These are phyloP conservation scores for Lumnitzera racemosa DNA, from an alignment of 345 rosid genomes.

Conservation along the genomic window DNA sequence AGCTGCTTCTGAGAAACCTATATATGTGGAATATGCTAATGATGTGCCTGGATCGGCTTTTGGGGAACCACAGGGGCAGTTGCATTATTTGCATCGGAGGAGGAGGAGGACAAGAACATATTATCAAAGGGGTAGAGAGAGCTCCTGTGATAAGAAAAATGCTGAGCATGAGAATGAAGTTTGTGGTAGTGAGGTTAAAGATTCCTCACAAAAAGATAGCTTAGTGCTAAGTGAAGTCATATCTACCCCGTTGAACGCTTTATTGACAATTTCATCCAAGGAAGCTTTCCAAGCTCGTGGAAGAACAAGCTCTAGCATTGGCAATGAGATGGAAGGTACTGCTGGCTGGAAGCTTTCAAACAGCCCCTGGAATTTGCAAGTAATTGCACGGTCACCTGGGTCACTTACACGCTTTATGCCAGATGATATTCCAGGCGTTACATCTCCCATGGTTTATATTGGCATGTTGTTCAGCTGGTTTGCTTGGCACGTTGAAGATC, in stretches of 20 bases:
- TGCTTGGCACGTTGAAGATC: constrained; percentile 99
- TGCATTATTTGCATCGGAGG: constrained; percentile 49
- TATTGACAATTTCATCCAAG: constrained; percentile 21
- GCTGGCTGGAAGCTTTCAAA: constrained; percentile 99
- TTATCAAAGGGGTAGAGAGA: constrained; percentile 51
- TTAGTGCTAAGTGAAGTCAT: constrained; percentile 17
- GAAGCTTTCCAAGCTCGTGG: constrained; percentile 29
- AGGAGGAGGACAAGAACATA: constrained; percentile 57
- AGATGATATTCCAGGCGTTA: constrained; percentile 98
- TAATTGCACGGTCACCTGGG: constrained; percentile 92
- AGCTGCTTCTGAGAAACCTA: constrained; percentile 76
- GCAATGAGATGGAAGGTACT: constrained; percentile 72
- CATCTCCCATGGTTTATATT: constrained; percentile 94
- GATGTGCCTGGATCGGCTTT: constrained; percentile 98
- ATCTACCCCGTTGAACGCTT: constrained; percentile 15
- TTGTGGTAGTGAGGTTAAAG: constrained; percentile 16
- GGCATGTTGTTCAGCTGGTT: constrained; percentile 99
- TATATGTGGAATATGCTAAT: constrained; percentile 93
- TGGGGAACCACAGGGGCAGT: constrained; percentile 71
- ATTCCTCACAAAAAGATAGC: constrained; percentile 17
- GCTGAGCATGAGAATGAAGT: constrained; percentile 15
- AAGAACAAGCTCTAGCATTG: constrained; percentile 29
- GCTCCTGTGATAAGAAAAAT: constrained; percentile 16
- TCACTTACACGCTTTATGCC: constrained; percentile 99
- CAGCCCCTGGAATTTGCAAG: constrained; percentile 98